Evolutionary conservation across 306 rosid species (phyloP).

Genomic region (Rubus idaeus): DNA sequence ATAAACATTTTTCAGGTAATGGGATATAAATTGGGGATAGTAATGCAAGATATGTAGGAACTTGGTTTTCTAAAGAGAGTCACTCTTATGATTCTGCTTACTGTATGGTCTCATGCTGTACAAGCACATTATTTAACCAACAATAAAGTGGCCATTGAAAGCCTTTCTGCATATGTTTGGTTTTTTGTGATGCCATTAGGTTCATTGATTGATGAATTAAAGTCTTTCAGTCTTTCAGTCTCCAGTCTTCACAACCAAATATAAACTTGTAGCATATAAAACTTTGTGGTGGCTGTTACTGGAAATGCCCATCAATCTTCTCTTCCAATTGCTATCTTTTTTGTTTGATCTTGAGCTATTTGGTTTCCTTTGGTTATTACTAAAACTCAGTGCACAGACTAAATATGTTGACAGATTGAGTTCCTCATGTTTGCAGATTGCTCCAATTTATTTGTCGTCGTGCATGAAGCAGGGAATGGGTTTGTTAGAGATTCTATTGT

Average conservation of each 20-base stretch:
- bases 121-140: neutral
- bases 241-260: neutral
- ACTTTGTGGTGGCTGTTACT: neutral
- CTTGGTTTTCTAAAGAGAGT: no score
- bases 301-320: neutral
- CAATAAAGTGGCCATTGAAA: neutral
- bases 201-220: neutral
- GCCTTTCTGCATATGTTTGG: neutral
- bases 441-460: constrained; percentile 92
- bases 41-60: no score
- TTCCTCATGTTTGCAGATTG: constrained; percentile 61
- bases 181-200: neutral
- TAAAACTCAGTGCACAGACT: neutral
- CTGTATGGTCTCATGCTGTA: neutral
- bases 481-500: constrained; percentile 71
- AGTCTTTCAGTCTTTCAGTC: neutral
- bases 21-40: no score
- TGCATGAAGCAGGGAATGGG: constrained; percentile 95
- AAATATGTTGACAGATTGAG: constrained; percentile 20
- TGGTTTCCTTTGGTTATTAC: neutral
- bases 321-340: neutral
- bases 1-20: no score
- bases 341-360: neutral
- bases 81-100: no score
- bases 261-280: neutral